Evolutionary conservation across 2,329 filamentous ascomycete species (phyloP).

Genomic region (Diaporthe caulivora): DNA sequence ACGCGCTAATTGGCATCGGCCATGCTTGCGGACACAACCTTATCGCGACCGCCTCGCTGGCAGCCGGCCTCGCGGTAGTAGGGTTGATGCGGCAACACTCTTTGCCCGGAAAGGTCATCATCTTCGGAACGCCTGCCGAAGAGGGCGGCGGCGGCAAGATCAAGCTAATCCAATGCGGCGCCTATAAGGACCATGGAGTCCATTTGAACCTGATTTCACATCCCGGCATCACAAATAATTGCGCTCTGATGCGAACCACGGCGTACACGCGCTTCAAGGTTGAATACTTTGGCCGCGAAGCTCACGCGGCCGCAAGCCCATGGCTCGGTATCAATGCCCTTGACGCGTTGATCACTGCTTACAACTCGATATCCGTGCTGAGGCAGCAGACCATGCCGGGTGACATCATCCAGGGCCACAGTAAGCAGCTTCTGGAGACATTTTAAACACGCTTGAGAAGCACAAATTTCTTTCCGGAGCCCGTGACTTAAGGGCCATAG

Average conservation of each 20-base stretch:
- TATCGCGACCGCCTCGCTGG: slow-evolving; percentile 62
- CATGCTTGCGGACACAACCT: slow-evolving; percentile 69
- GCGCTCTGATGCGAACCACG: slow-evolving; percentile 63
- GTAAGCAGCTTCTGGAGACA: too few species aligned
- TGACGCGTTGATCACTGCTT: slow-evolving; percentile 65
- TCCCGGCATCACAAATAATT: slow-evolving; percentile 56
- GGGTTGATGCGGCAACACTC: slow-evolving; percentile 55
- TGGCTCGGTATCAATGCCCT: slow-evolving; percentile 72
- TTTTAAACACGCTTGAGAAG: too few species aligned
- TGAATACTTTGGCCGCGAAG: slow-evolving; percentile 65
- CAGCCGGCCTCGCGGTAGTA: slow-evolving; percentile 60
- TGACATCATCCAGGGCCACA: slow-evolving; percentile 63
- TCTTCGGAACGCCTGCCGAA: slow-evolving; percentile 65
- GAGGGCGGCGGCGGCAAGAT: slow-evolving; percentile 57
- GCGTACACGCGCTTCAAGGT: slow-evolving; percentile 63
- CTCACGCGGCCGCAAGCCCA: slow-evolving; percentile 68
- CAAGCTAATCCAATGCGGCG: slow-evolving; percentile 56
- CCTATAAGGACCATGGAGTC: slow-evolving; percentile 54
- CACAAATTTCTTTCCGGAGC: too few species aligned
- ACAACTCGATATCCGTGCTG: slow-evolving; percentile 62
- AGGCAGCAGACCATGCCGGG: slow-evolving; percentile 68
- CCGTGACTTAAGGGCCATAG: too few species aligned
- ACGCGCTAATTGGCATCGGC: slow-evolving; percentile 63
- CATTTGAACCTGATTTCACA: slow-evolving; percentile 57
- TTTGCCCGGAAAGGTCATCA: slow-evolving; percentile 57